Percentiles rank a stretch among this genome's conserved stretches.
Evolutionary conservation across 371 early-diverging fungal genomes (phyloP).

Genomic region (Rhizopus arrhizus): DNA sequence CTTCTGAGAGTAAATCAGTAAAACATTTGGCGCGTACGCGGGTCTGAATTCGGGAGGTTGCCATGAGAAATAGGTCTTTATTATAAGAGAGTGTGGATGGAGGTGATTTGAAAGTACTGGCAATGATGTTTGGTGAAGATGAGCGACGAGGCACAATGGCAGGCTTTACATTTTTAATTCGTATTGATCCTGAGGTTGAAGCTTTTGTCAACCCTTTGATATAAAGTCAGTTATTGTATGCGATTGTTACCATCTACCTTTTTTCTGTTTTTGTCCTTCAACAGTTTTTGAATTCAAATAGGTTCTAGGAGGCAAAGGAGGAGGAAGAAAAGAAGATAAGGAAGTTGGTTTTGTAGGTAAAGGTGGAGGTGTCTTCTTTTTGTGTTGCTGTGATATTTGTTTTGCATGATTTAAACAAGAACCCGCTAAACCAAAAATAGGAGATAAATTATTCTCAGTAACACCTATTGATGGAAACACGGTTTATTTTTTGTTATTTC

Average conservation of each 20-base stretch:
- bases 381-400: conserved; percentile 17
- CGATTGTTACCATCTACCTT: neutral
- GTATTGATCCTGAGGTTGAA: neutral
- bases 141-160: conserved; percentile 13
- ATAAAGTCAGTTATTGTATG: neutral
- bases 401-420: conserved; percentile 39
- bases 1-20: conserved; percentile 1
- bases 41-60: neutral
- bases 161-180: neutral
- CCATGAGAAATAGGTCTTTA: conserved; percentile 17
- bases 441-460: conserved; percentile 19
- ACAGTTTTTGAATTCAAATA: neutral
- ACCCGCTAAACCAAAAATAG: conserved; percentile 34
- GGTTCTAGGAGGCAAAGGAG: conserved; percentile 6
- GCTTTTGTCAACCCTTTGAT: neutral
- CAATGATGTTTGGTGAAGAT: conserved; percentile 25
- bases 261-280: neutral
- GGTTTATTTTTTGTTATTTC: conserved; percentile 1
- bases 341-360: conserved; percentile 33
- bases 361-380: conserved; percentile 31
- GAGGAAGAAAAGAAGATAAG: conserved; percentile 3
- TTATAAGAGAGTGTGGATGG: conserved; percentile 25
- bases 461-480: conserved; percentile 7
- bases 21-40: neutral
- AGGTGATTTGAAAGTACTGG: conserved; percentile 3